A percentile compares a stretch with the other conserved stretches of the same genome.
Conservation (phyloP, 495 filamentous ascomycete genomes). For the Hypoxylon trugodes region DNA sequence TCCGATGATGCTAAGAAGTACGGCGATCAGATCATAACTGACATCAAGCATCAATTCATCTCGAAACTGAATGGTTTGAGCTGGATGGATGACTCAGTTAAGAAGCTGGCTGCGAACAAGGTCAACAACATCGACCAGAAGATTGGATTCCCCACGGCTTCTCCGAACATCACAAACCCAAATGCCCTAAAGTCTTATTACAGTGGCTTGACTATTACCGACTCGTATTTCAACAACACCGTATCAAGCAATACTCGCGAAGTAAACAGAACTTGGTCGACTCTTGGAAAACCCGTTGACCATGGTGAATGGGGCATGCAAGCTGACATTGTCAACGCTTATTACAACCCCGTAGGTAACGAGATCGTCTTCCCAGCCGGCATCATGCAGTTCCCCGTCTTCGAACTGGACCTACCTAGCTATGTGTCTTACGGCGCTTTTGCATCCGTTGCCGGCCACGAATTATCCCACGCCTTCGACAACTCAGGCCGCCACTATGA, state of each 20-base stretch:
- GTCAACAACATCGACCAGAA: conserved; percentile 76
- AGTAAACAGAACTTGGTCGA: conserved; percentile 61
- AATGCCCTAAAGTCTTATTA: conserved; percentile 68
- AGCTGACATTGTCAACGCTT: conserved; percentile 55
- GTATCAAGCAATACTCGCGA: conserved; percentile 59
- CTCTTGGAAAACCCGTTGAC: conserved; percentile 67
- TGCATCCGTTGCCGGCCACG: conserved; percentile 75
- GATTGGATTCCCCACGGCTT: conserved; percentile 75
- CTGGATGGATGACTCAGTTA: conserved; percentile 76
- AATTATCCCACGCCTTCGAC: conserved; percentile 80
- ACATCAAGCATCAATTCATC: conserved; percentile 72
- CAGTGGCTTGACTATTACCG: conserved; percentile 59
- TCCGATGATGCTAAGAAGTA: conserved; percentile 69
- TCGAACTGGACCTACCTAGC: conserved; percentile 67
- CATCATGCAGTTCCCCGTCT: conserved; percentile 76
- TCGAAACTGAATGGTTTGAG: conserved; percentile 64
- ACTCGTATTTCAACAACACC: conserved; percentile 68
- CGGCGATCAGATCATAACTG: conserved; percentile 73
- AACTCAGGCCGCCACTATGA: conserved; percentile 73
- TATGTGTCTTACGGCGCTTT: conserved; percentile 77
- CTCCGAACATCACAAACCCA: conserved; percentile 68
- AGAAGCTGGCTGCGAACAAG: conserved; percentile 69
- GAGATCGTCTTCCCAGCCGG: conserved; percentile 70
- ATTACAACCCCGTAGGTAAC: conserved; percentile 37
- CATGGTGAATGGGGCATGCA: conserved; percentile 71